Conservation (phyloP, 1,284 basidiomycete species). For the Acaromyces ingoldii region DNA sequence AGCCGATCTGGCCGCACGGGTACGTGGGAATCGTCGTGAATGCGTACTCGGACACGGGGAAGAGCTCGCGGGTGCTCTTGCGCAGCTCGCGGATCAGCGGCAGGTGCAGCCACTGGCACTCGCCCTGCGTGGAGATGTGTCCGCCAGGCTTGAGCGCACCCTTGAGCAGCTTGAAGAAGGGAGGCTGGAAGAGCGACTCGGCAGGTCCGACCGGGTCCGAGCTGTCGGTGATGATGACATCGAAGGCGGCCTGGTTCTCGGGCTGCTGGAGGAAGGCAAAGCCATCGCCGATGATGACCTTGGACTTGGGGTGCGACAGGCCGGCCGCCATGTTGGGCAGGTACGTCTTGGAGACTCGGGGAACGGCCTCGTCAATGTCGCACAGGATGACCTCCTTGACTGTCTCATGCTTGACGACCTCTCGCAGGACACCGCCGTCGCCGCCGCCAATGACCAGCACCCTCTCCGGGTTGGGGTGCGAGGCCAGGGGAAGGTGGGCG, state of each 20-base stretch:
- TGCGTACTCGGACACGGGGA: slow-evolving; percentile 83
- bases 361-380: slow-evolving; percentile 98
- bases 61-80: slow-evolving; percentile 69
- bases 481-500: slow-evolving; percentile 86
- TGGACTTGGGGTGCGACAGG: slow-evolving; percentile 76
- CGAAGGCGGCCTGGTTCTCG: slow-evolving; percentile 70
- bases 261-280: slow-evolving; percentile 94
- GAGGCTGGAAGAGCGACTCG: slow-evolving; percentile 88
- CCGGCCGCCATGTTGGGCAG: slow-evolving; percentile 91
- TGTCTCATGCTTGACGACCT: slow-evolving; percentile 87
- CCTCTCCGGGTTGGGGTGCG: slow-evolving; percentile 91
- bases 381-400: slow-evolving; percentile 91
- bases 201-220: slow-evolving; percentile 98
- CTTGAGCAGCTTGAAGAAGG: slow-evolving; percentile 91
- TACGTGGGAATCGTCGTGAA: slow-evolving; percentile 97
- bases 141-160: slow-evolving; percentile 84
- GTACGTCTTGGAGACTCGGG: slow-evolving; percentile 86
- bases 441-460: slow-evolving; percentile 97
- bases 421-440: slow-evolving; percentile 70
- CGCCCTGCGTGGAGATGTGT: slow-evolving; percentile 91
- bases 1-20: slow-evolving; percentile 94
- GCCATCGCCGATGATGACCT: slow-evolving; percentile 87
- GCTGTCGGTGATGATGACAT: slow-evolving; percentile 95
- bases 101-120: slow-evolving; percentile 93
- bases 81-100: slow-evolving; percentile 77